Conservation (phyloP, 345 rosid genomes). For the Brassica carinata region DNA sequence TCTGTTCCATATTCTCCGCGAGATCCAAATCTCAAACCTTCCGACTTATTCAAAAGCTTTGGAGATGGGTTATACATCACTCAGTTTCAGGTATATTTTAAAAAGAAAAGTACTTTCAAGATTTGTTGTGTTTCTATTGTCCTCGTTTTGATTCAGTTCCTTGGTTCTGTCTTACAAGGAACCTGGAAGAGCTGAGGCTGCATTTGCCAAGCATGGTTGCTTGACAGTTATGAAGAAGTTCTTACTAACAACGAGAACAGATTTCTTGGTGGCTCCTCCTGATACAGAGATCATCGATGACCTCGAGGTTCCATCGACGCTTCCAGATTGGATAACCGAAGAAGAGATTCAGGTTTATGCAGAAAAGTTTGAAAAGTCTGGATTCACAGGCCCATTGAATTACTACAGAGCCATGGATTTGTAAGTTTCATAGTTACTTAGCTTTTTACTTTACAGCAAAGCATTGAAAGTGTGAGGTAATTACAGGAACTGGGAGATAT, state of each 20-base stretch:
- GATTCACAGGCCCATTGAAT: constrained; percentile 64
- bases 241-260: constrained; percentile 50
- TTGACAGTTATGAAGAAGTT: constrained; percentile 73
- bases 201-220: constrained; percentile 63
- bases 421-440: constrained; percentile 34
- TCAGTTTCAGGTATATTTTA: constrained; percentile 62
- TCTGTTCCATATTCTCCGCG: constrained; percentile 51
- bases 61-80: constrained; percentile 63
- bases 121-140: neutral
- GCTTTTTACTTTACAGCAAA: neutral
- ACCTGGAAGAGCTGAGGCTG: constrained; percentile 74
- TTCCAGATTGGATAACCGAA: constrained; percentile 69
- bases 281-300: constrained; percentile 67
- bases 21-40: constrained; percentile 46
- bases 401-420: constrained; percentile 68
- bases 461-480: neutral
- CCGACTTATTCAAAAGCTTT: constrained; percentile 30
- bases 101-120: neutral
- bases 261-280: constrained; percentile 57
- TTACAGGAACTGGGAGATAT: constrained; percentile 26
- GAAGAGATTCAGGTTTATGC: constrained; percentile 64
- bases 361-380: constrained; percentile 63
- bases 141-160: neutral
- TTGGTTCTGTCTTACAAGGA: constrained; percentile 39
- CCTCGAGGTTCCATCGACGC: constrained; percentile 50